Base-by-base conservation (phyloP, 176 grass and related monocot species). In the Typha latifolia region DNA sequence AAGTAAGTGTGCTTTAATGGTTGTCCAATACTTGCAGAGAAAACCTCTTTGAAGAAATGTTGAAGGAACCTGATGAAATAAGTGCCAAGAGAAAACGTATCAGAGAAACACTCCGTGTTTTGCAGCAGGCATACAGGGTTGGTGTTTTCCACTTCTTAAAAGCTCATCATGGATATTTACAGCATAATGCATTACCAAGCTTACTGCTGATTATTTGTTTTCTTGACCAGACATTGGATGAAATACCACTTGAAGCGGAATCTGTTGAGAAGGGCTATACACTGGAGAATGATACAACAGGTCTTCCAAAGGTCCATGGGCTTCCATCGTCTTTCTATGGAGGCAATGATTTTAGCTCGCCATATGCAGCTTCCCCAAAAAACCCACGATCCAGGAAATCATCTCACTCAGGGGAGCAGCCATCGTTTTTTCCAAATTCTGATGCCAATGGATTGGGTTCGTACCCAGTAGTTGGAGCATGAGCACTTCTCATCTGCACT, bases 81-180 rank as follows among this genome's bases (percentile, higher is more conserved):
- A 73, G 81, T 31, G 81, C 69, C 49, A 93, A 99, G 74, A 85
- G 95, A 72, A 94, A 81, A 66, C 95, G 91, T 24, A 80, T 87
- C 64, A 72, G 85, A 11, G 95, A 99, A 32, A 90, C 77, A 20
- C 79, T 94, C 0, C 87, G 76, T 68, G 89, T 90, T 61, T 85
- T 99, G 82, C 89, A 99, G 68, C 95, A 99, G 78, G 95, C 95
- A 12, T 87, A 93, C 73, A 87, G 72, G 76, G 95, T 99, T 90
- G 65, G 67, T 63, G 24, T 50, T 53, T 48, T 6, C 1, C 49
- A 4, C n/a, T 15, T 24, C 13, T 19, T 53, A 18, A 49, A 63
- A 52, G 15, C 10, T 49, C 37, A 20, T 12, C 5, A 62, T 57
- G 52, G 16, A 57, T 57, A 20, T 78, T 64, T 0, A 13, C 67